Evolutionary conservation across 208 protist species (phyloP), one percentile per base, ranked within the genome.

Genomic region (Acanthamoeba castellanii): DNA sequence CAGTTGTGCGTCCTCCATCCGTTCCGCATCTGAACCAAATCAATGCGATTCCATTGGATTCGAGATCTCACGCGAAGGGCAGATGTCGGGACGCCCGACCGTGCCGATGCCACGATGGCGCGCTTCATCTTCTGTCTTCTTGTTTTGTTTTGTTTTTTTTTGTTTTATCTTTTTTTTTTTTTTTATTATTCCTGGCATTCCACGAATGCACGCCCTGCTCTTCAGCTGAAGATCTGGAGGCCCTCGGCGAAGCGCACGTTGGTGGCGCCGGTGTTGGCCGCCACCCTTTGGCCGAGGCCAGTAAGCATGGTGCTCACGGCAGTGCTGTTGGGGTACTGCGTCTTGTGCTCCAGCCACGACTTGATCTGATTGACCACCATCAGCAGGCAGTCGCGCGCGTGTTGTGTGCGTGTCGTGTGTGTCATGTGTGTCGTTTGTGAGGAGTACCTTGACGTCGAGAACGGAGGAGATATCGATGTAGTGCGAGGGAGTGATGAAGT

Each of bases 401-500:
- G 37, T 42, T 3, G 37, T 42, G 37, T 42, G 37, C 37, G 37
- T 42, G 37, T 42, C 37, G 37, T 1, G 37, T 42, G 37, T 42
- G 37, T 32, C 16, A 59, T 20, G 47, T 57, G 25, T 59, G 27
- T 3, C 11, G 8, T 45, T 6, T 20, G 37, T 3, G 18, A 66
- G 59, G 59, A 66, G 16, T 14, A 90, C 84, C 84, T 90, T 90
- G 30, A 18, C 0, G 8, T 32, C 7, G 30, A 90, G 18, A 32
- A 68, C 59, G n/a, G 84, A 18, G 4, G n/a, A 52, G 84, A 90
- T 90, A 32, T 90, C 84, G 45, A 90, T 50, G 22, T 68, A 90
- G 84, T 90, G 84, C 18, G 84, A 90, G 27, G 84, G 84, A 52
- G 50, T 90, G 84, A 90, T 68, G 59, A 90, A 90, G 84, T 90